Conservation (phyloP, 371 early-diverging fungal species). For the Umbelopsis sp. region DNA sequence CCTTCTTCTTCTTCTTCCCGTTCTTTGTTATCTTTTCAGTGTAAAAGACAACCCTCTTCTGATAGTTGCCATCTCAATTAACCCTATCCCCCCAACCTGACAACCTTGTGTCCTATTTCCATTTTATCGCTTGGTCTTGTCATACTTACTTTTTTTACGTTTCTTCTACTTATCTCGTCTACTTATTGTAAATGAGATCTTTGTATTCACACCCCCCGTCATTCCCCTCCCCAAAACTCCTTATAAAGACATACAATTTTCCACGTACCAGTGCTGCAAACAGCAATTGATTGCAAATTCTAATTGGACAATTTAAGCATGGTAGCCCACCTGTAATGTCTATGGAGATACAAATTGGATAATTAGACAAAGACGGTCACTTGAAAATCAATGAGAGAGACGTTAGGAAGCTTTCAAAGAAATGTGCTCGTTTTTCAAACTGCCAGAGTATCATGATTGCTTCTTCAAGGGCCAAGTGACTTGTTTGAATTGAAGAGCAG, state of each 20-base stretch:
- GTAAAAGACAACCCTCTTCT: constrained; percentile 17
- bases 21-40: constrained; percentile 22
- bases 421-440: too few relatives aligned
- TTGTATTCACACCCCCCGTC: constrained; percentile 16
- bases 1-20: constrained; percentile 9
- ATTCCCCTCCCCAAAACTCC: constrained; percentile 15
- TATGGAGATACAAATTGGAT: too few relatives aligned
- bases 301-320: too few relatives aligned
- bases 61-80: constrained; percentile 13
- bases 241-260: constrained; percentile 8
- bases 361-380: too few relatives aligned
- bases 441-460: too few relatives aligned
- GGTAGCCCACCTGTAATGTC: too few relatives aligned
- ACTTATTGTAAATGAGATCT: constrained; percentile 9
- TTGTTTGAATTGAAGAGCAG: too few relatives aligned
- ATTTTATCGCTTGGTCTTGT: neutral
- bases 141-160: constrained; percentile 13
- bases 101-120: neutral
- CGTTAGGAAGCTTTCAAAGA: too few relatives aligned
- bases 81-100: constrained; percentile 10
- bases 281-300: too few relatives aligned
- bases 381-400: too few relatives aligned
- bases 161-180: constrained; percentile 5
- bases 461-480: too few relatives aligned
- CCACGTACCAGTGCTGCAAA: neutral